phyloP scores from a whole-genome alignment of 73 alveolate species.

The Tetrahymena elliotti region DNA sequence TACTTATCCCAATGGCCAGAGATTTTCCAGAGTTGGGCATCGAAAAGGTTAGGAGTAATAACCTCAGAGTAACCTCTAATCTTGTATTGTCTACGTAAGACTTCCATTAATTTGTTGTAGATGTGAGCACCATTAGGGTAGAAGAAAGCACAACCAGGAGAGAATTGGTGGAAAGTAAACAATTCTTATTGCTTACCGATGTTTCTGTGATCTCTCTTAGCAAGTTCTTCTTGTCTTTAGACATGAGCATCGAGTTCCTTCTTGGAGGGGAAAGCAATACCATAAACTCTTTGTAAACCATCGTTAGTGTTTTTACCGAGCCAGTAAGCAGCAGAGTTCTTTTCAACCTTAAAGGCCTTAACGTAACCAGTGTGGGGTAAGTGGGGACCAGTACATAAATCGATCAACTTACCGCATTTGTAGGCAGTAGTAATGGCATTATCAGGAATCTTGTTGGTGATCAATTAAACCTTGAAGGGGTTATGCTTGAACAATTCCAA shows the following conservation, averaged over 20 bases:
- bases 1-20: slow-evolving; percentile 99
- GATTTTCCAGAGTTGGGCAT: slow-evolving; percentile 93
- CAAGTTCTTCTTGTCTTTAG: slow-evolving; percentile 92
- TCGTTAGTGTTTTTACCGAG: slow-evolving; percentile 95
- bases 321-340: slow-evolving; percentile 99
- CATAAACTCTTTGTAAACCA: slow-evolving; percentile 97
- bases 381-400: slow-evolving; percentile 99
- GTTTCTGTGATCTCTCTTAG: slow-evolving; percentile 98
- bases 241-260: slow-evolving; percentile 95
- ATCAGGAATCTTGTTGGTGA: slow-evolving; percentile 93
- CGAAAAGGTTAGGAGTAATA: slow-evolving; percentile 94
- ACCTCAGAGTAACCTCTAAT: slow-evolving; percentile 98
- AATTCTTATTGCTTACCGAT: slow-evolving; percentile 95
- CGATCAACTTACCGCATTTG: slow-evolving; percentile 96
- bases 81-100: slow-evolving; percentile 90
- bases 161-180: slow-evolving; percentile 81
- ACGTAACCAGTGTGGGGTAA: slow-evolving; percentile 90
- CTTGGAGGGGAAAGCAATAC: slow-evolving; percentile 95
- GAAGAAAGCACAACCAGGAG: slow-evolving; percentile 99
- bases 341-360: slow-evolving; percentile 95
- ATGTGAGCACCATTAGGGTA: slow-evolving; percentile 88
- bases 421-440: slow-evolving; percentile 95
- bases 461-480: slow-evolving; percentile 97
- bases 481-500: slow-evolving; percentile 91
- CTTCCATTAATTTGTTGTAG: slow-evolving; percentile 89